Percentiles rank a stretch among this genome's conserved stretches.
Evolutionary conservation across 1,139 yeast genomes (phyloP).

Genomic region (Sugiyamaella novakii): DNA sequence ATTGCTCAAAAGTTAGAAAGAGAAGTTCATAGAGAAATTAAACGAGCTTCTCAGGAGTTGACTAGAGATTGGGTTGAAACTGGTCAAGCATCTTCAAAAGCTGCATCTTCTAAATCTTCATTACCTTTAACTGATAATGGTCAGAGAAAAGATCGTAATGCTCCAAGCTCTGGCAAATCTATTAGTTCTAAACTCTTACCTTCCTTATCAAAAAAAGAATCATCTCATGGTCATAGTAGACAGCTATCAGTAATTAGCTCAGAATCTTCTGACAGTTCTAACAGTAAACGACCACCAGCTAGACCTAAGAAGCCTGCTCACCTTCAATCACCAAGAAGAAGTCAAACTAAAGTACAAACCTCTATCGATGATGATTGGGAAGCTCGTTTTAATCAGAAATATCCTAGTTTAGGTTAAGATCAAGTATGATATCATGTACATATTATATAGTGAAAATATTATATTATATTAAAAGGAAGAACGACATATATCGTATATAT

Average conservation of each 20-base stretch:
- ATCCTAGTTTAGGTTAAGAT: conserved; percentile 36
- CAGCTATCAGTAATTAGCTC: conserved; percentile 33
- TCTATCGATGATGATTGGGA: conserved; percentile 37
- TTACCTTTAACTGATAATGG: not conserved
- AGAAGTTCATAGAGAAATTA: conserved; percentile 19
- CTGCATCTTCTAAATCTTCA: no score
- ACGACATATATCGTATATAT: no score
- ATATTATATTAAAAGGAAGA: no score
- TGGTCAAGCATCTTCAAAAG: conserved; percentile 3
- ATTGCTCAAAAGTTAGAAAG: conserved; percentile 19
- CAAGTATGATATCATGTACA: no score
- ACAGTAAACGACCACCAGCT: conserved; percentile 42
- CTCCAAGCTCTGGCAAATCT: not conserved
- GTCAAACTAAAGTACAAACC: conserved; percentile 11
- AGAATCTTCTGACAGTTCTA: conserved; percentile 27
- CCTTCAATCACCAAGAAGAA: conserved; percentile 45
- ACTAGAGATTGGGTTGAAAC: conserved; percentile 10
- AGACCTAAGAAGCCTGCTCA: conserved; percentile 64
- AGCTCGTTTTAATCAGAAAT: conserved; percentile 36
- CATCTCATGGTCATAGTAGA: conserved; percentile 28
- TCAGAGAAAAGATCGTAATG: no score
- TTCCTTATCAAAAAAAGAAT: conserved; percentile 1
- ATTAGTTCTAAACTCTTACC: not conserved
- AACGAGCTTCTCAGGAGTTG: conserved; percentile 17
- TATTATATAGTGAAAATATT: conserved; percentile 8